Evolutionary conservation across 805 yeast species (phyloP).

Genomic region (Barnettozyma sp.): DNA sequence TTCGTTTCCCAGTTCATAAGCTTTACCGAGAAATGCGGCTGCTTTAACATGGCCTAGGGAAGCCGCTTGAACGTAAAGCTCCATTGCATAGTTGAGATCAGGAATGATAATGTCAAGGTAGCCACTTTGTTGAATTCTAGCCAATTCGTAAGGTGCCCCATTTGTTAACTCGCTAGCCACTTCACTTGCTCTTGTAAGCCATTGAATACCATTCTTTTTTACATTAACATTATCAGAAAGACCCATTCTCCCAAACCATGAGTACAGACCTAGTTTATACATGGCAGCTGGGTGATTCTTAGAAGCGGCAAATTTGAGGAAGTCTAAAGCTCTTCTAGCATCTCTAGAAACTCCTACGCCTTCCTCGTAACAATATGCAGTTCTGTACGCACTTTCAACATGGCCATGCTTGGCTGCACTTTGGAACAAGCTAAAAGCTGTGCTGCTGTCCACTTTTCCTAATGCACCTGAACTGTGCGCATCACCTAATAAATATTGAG

Average conservation of each 20-base stretch:
- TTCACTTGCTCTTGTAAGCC: conserved; percentile 85
- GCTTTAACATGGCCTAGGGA: conserved; percentile 80
- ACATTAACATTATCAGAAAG: conserved; percentile 57
- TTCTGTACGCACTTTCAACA: conserved; percentile 83
- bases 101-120: conserved; percentile 81
- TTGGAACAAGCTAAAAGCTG: conserved; percentile 71
- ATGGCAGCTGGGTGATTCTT: conserved; percentile 95
- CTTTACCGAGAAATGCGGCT: conserved; percentile 70
- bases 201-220: conserved; percentile 82
- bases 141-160: conserved; percentile 94
- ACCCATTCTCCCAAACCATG: conserved; percentile 83
- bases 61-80: conserved; percentile 81
- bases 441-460: conserved; percentile 71
- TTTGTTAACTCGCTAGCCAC: conserved; percentile 77
- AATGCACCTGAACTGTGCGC: conserved; percentile 80
- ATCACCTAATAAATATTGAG: conserved; percentile 90
- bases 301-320: conserved; percentile 78
- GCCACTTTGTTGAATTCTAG: conserved; percentile 75
- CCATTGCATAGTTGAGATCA: conserved; percentile 78
- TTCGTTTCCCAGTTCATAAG: conserved; percentile 70
- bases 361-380: conserved; percentile 87
- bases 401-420: conserved; percentile 93
- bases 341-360: conserved; percentile 91
- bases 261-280: conserved; percentile 85
- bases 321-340: conserved; percentile 78